These are phyloP conservation scores for Dipteronia dyeriana DNA, from an alignment of 345 rosid genomes.

Conservation along the genomic window DNA sequence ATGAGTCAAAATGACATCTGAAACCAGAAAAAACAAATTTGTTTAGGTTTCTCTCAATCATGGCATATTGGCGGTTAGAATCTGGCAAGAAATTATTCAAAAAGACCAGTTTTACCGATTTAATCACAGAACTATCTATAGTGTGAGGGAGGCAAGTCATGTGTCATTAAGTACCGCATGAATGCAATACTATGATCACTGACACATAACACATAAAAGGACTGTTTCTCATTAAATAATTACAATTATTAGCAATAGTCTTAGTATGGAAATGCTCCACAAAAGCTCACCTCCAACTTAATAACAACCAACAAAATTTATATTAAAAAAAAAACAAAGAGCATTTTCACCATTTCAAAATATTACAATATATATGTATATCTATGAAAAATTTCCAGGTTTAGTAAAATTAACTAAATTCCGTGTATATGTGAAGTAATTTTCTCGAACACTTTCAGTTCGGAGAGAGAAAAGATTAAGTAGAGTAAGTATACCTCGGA, in stretches of 20 bases:
- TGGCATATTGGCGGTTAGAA: neutral
- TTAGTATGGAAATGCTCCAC: no score
- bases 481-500: slow-evolving; percentile 58
- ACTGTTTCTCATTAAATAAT: neutral
- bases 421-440: neutral
- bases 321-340: no score
- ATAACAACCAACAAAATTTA: no score
- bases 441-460: no score
- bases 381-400: no score
- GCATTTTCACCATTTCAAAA: no score
- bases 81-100: neutral
- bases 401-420: slow-evolving; percentile 14
- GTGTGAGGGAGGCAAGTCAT: no score
- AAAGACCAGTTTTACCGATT: neutral
- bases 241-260: neutral
- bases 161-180: no score
- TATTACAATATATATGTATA: no score
- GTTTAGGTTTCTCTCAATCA: neutral
- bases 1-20: neutral
- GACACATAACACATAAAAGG: neutral
- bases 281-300: no score
- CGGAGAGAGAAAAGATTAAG: no score
- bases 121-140: no score
- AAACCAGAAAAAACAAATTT: neutral
- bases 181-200: neutral